These are phyloP conservation scores for Russula griseocarnosa DNA, from an alignment of 768 basidiomycete species.

Conservation along the genomic window DNA sequence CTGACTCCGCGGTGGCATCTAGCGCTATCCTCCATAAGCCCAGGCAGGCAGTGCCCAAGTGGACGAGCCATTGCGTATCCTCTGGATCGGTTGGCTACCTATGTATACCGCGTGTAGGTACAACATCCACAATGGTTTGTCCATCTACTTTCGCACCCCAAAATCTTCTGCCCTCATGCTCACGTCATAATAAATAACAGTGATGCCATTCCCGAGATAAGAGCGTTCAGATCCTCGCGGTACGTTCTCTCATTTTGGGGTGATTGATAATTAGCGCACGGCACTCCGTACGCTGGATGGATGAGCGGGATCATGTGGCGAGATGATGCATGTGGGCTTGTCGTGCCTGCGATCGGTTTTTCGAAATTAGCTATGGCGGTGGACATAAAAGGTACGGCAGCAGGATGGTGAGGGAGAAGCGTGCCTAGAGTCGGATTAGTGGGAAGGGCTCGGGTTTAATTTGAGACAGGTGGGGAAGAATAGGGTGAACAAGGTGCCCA, in stretches of 20 bases:
- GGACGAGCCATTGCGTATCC: conserved; percentile 5
- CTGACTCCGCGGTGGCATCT: background rate
- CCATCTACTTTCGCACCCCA: too few relatives aligned
- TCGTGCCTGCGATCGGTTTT: background rate
- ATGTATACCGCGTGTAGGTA: too few relatives aligned
- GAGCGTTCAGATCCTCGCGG: conserved; percentile 8
- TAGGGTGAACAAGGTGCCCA: too few relatives aligned
- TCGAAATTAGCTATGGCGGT: background rate
- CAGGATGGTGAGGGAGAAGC: background rate
- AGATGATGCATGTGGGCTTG: background rate
- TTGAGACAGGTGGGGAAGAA: background rate
- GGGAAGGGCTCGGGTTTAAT: conserved; percentile 3
- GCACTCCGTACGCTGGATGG: background rate
- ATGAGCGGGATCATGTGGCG: background rate
- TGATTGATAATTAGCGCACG: background rate
- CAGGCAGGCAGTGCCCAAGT: too few relatives aligned
- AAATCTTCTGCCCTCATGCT: too few relatives aligned
- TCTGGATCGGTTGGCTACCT: too few relatives aligned
- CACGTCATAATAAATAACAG: background rate
- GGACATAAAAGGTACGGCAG: background rate
- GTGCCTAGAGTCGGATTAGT: background rate
- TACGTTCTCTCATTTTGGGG: background rate
- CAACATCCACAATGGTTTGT: too few relatives aligned
- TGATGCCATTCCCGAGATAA: conserved; percentile 9
- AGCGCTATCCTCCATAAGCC: conserved; percentile 6